Evolutionary conservation across 2,329 filamentous ascomycete species (phyloP).

Genomic region (Arachnopeziza araneosa): DNA sequence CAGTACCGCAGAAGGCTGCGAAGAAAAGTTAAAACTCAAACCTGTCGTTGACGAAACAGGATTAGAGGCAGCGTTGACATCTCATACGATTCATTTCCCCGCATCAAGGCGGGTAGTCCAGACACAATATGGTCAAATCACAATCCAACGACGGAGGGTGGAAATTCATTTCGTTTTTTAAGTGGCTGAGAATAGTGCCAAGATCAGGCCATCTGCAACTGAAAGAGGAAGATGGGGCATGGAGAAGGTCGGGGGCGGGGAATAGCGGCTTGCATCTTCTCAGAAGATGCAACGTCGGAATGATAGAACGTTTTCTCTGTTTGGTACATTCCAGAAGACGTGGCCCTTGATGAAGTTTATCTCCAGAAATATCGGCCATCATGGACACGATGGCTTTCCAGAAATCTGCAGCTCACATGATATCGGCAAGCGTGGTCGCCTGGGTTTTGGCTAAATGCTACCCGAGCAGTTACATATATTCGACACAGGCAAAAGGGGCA

Average conservation of each 20-base stretch:
- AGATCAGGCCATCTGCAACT: not conserved
- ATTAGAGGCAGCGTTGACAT: not conserved
- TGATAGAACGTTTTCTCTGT: not conserved
- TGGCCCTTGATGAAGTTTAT: not conserved
- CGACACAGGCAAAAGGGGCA: conserved; percentile 12
- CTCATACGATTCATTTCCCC: not conserved
- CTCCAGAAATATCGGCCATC: not conserved
- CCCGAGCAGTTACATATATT: conserved; percentile 5
- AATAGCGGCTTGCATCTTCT: not conserved
- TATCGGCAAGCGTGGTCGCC: conserved; percentile 11
- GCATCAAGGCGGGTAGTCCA: not conserved
- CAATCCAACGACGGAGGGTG: not conserved
- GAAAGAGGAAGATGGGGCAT: not conserved
- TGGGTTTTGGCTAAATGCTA: conserved; percentile 15
- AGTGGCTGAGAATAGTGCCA: not conserved
- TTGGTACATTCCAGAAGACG: not conserved
- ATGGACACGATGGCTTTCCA: not conserved
- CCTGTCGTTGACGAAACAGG: too few species aligned
- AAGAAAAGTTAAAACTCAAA: too few species aligned
- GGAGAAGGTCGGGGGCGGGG: not conserved
- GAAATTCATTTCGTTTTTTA: not conserved
- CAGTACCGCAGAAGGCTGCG: not conserved
- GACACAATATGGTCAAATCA: not conserved
- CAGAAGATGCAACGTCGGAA: not conserved
- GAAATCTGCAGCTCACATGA: conserved; percentile 13